Conservation (phyloP, 148 eudicot species). For the Salicornia ramosissima region DNA sequence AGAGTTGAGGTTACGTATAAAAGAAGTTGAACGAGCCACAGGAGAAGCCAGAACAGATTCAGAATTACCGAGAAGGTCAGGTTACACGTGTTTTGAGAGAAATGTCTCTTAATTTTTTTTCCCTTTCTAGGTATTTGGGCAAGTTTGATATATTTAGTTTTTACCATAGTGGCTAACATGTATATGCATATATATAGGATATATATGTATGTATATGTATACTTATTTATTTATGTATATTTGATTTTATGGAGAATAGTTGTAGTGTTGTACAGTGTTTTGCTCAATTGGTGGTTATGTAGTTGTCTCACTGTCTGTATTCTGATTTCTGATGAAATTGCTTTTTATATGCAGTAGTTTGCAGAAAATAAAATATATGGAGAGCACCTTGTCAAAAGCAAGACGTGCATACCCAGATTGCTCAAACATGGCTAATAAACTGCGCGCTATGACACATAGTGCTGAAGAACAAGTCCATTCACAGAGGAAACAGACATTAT, state of each 20-base stretch:
- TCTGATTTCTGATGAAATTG: not conserved
- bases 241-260: not conserved
- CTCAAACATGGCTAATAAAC: conserved; percentile 60
- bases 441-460: conserved; percentile 79
- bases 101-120: no score
- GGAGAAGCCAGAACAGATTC: conserved; percentile 63
- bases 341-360: conserved; percentile 47
- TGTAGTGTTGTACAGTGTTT: not conserved
- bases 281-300: not conserved
- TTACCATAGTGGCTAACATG: no score
- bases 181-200: no score
- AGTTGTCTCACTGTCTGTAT: no score
- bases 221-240: no score
- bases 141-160: no score
- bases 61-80: conserved; percentile 60
- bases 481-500: conserved; percentile 50
- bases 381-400: conserved; percentile 65
- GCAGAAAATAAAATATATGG: conserved; percentile 65
- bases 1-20: conserved; percentile 71
- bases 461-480: conserved; percentile 66
- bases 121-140: no score
- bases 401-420: conserved; percentile 68
- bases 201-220: no score
- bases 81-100: not conserved
- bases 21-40: conserved; percentile 64